Percentiles rank a stretch among this genome's conserved stretches.
phyloP scores from a whole-genome alignment of 495 filamentous ascomycete species.

The Podospora conica region DNA sequence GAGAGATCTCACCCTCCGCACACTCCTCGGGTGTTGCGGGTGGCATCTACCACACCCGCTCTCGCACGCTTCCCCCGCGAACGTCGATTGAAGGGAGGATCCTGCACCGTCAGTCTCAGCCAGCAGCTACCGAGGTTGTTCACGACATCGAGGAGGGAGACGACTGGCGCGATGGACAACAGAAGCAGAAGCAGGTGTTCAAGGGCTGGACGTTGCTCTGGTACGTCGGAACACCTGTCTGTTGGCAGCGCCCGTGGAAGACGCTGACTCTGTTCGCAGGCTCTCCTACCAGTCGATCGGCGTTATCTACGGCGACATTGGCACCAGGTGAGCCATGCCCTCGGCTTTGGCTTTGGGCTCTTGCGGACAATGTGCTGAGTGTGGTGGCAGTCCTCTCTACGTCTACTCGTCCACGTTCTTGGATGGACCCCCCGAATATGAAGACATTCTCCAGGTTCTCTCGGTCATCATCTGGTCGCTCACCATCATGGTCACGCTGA shows the following conservation, averaged over 20 bases:
- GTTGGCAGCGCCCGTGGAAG: background rate
- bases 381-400: constrained; percentile 48
- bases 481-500: constrained; percentile 66
- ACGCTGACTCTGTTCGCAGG: constrained; percentile 7
- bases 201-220: constrained; percentile 39
- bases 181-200: constrained; percentile 40
- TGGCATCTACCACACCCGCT: constrained; percentile 36
- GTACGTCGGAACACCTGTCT: constrained; percentile 12
- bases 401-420: constrained; percentile 67
- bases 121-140: constrained; percentile 14
- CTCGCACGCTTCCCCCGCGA: constrained; percentile 19
- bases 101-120: constrained; percentile 19
- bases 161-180: constrained; percentile 31
- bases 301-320: constrained; percentile 73
- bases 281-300: constrained; percentile 65
- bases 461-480: constrained; percentile 72
- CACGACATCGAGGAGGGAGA: constrained; percentile 35
- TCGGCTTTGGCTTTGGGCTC: background rate
- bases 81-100: constrained; percentile 23
- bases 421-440: constrained; percentile 43
- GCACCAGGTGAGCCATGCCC: constrained; percentile 43
- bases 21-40: constrained; percentile 21
- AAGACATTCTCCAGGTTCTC: constrained; percentile 61
- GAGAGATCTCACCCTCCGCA: background rate
- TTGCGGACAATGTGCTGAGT: background rate